Evolutionary conservation across 2,329 filamentous ascomycete species (phyloP).

Genomic region (Arthrobotrys entomopaga): DNA sequence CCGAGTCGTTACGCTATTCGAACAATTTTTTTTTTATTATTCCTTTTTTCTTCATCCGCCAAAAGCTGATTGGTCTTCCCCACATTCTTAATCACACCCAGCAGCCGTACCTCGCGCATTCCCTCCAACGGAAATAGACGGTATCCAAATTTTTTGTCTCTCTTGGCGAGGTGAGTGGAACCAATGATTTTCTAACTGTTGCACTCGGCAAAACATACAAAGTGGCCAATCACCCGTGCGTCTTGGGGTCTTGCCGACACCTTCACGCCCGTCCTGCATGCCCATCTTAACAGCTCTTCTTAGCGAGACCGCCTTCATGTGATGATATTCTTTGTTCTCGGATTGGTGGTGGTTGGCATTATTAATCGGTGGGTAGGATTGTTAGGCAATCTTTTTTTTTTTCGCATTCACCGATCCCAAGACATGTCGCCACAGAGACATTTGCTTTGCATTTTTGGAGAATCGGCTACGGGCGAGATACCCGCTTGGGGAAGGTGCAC

Average conservation of each 20-base stretch:
- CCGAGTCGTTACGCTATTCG: slow-evolving; percentile 11
- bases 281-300: slow-evolving; percentile 3
- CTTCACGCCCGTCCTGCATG: slow-evolving; percentile 37
- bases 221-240: slow-evolving; percentile 28
- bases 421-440: slow-evolving; percentile 13
- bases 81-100: slow-evolving; percentile 28
- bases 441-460: background rate
- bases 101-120: too few species aligned
- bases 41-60: background rate
- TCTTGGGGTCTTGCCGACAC: slow-evolving; percentile 3
- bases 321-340: slow-evolving; percentile 9
- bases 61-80: slow-evolving; percentile 36
- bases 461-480: slow-evolving; percentile 36
- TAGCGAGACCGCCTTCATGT: slow-evolving; percentile 17
- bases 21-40: slow-evolving; percentile 8
- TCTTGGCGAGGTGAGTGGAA: background rate
- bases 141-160: background rate
- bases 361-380: slow-evolving; percentile 24
- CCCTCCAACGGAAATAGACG: slow-evolving; percentile 1
- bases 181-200: slow-evolving; percentile 1
- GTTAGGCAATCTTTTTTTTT: slow-evolving; percentile 23
- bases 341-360: slow-evolving; percentile 28
- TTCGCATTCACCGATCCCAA: background rate
- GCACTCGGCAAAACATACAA: slow-evolving; percentile 8
- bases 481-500: slow-evolving; percentile 39